Evolutionary conservation across 78 protist genomes (phyloP).

Genomic region (Pelomyxa schiedti): DNA sequence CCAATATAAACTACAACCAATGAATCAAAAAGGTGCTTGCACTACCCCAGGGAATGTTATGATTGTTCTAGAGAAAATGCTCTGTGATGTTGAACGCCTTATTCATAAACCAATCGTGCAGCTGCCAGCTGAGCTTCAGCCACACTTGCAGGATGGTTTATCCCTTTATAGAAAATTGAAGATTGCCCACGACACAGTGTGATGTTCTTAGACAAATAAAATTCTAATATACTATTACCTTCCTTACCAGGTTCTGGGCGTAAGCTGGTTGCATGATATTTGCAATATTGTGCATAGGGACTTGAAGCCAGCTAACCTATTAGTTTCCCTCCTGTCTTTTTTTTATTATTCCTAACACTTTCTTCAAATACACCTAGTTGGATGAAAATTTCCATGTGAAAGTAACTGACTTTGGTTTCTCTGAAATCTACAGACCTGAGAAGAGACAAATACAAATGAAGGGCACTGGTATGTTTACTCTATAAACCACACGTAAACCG

Average conservation of each 20-base stretch:
- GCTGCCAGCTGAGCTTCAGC: too few species aligned
- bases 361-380: too few species aligned
- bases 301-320: slow-evolving; percentile 41
- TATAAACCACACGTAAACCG: too few species aligned
- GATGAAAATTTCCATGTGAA: slow-evolving; percentile 36
- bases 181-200: background rate
- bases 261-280: slow-evolving; percentile 49
- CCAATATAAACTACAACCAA: too few species aligned
- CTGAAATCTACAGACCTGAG: background rate
- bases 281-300: slow-evolving; percentile 40
- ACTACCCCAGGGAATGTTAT: slow-evolving; percentile 49
- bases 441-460: background rate
- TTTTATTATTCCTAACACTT: too few species aligned
- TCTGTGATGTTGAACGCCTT: slow-evolving; percentile 30
- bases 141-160: slow-evolving; percentile 30
- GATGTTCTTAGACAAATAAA: background rate
- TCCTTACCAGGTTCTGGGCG: slow-evolving; percentile 20
- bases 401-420: slow-evolving; percentile 49
- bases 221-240: background rate
- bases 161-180: background rate
- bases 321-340: too few species aligned
- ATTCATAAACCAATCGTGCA: slow-evolving; percentile 12
- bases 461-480: too few species aligned
- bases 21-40: too few species aligned
- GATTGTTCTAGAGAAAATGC: slow-evolving; percentile 50